Evolutionary conservation across 176 grass and related monocot species (phyloP).

Genomic region (Rhynchospora pubera): DNA sequence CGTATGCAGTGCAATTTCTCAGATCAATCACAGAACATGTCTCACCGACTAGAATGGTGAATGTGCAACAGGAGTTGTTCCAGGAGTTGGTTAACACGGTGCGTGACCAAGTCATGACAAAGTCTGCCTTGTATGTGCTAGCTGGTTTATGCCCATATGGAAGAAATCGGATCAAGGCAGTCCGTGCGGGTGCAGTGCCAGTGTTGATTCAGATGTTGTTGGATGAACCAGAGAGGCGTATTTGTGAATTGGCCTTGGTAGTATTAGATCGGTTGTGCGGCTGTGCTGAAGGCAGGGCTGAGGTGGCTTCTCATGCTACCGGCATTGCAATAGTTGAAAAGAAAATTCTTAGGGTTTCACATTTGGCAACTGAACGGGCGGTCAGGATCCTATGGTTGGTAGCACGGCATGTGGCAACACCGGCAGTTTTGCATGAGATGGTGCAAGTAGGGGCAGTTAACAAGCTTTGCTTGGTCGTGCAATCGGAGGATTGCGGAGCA

Average conservation of each 20-base stretch:
- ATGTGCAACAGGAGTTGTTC: constrained; percentile 35
- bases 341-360: constrained; percentile 62
- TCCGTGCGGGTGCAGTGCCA: constrained; percentile 38
- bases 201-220: constrained; percentile 60
- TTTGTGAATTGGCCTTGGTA: constrained; percentile 54
- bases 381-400: constrained; percentile 63
- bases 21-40: constrained; percentile 34
- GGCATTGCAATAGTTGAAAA: constrained; percentile 57
- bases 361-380: constrained; percentile 52
- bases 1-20: constrained; percentile 42
- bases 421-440: constrained; percentile 82
- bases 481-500: constrained; percentile 35
- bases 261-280: constrained; percentile 62
- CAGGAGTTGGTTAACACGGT: constrained; percentile 48
- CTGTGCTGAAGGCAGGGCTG: constrained; percentile 84
- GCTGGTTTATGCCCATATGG: constrained; percentile 40
- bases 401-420: constrained; percentile 44
- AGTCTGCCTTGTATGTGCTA: constrained; percentile 55
- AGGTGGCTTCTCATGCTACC: constrained; percentile 52
- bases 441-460: constrained; percentile 43
- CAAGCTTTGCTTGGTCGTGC: constrained; percentile 56
- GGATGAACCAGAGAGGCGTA: constrained; percentile 44
- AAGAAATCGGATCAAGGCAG: constrained; percentile 59
- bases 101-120: constrained; percentile 45
- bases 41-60: constrained; percentile 34